These are phyloP conservation scores for Corymbia calophylla DNA, from an alignment of 441 rosid genomes.

Conservation along the genomic window DNA sequence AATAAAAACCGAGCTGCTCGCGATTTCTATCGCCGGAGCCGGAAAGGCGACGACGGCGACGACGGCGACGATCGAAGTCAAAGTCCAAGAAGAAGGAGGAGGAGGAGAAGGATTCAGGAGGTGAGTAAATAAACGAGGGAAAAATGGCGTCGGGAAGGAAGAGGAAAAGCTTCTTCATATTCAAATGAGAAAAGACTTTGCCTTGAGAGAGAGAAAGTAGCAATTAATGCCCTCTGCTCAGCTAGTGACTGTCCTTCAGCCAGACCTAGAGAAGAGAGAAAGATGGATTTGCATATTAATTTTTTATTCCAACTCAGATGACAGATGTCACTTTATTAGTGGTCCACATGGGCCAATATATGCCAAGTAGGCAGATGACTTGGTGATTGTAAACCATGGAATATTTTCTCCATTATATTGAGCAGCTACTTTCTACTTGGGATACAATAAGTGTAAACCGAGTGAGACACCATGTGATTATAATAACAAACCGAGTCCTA, in stretches of 20 bases:
- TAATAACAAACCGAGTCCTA: too few species aligned
- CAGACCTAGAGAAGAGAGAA: not conserved
- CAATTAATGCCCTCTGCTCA: not conserved
- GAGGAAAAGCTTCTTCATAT: not conserved
- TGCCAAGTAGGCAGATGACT: not conserved
- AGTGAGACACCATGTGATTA: too few species aligned
- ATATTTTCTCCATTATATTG: too few species aligned
- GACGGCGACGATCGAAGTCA: not conserved
- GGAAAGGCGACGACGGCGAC: fast-evolving
- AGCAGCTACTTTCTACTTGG: too few species aligned
- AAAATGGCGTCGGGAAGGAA: not conserved
- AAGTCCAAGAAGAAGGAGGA: too few species aligned
- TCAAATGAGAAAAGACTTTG: not conserved
- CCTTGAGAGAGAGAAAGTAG: not conserved
- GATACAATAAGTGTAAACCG: too few species aligned
- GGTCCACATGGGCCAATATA: too few species aligned
- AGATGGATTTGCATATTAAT: not conserved
- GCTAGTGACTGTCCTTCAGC: fast-evolving
- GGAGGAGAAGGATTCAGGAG: not conserved
- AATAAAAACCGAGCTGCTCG: not conserved
- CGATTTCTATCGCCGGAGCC: fast-evolving
- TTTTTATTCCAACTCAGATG: too few species aligned
- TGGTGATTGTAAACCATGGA: too few species aligned
- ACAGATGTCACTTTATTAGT: not conserved
- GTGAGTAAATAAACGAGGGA: not conserved